A percentile compares a stretch with the other conserved stretches of the same genome.
These are phyloP conservation scores for Arbutus unedo DNA, from an alignment of 148 eudicot species.

Conservation along the genomic window DNA sequence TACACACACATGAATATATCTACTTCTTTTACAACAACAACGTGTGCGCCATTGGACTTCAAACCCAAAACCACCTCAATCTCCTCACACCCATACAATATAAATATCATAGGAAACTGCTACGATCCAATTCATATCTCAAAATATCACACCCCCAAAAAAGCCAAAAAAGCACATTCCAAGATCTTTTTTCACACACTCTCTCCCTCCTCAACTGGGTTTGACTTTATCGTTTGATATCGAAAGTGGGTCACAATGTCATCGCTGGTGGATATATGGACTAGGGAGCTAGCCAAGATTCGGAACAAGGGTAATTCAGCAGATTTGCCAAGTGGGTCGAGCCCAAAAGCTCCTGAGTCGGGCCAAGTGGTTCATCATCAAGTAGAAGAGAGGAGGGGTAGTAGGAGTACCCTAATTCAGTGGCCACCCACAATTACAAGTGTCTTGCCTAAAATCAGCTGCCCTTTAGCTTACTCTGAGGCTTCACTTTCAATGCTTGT, in stretches of 20 bases:
- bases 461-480: slow-evolving; percentile 26
- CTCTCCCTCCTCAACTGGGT: not conserved
- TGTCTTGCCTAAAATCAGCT: slow-evolving; percentile 16
- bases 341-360: slow-evolving; percentile 2
- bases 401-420: not conserved
- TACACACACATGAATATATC: no score
- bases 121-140: not conserved
- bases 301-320: slow-evolving; percentile 16
- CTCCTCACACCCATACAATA: not conserved
- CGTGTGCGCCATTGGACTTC: not conserved
- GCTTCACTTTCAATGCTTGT: slow-evolving; percentile 36
- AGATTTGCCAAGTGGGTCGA: slow-evolving; percentile 20
- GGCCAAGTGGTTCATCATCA: not conserved
- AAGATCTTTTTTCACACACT: not conserved
- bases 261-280: slow-evolving; percentile 40
- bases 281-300: slow-evolving; percentile 32
- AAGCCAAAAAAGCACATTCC: not conserved
- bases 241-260: slow-evolving; percentile 24
- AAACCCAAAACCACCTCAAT: not conserved
- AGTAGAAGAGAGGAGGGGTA: not conserved
- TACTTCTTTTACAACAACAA: not conserved
- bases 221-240: not conserved
- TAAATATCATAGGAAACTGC: not conserved
- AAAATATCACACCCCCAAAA: not conserved
- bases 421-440: not conserved